Conservation (phyloP, 2,329 filamentous ascomycete genomes). For the Ascochyta viciae-villosae region DNA sequence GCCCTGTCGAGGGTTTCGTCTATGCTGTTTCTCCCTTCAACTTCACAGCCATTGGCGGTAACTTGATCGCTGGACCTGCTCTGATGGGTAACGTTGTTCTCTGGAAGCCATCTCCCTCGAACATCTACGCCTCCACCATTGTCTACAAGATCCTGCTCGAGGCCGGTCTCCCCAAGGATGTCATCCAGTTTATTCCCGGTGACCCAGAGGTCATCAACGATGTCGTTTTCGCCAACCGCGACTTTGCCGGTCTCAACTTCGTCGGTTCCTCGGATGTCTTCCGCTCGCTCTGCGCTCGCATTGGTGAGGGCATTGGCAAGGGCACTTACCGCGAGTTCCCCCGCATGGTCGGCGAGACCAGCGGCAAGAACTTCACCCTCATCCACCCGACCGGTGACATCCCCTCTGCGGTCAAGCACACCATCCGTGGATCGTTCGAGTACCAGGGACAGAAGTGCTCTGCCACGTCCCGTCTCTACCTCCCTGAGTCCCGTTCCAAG, state of each 20-base stretch:
- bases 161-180: constrained; percentile 83
- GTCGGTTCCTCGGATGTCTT: constrained; percentile 91
- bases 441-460: constrained; percentile 92
- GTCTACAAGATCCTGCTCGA: constrained; percentile 90
- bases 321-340: constrained; percentile 83
- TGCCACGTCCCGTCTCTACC: constrained; percentile 79
- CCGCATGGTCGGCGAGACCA: constrained; percentile 85
- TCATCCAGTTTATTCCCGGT: constrained; percentile 91
- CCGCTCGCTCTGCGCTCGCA: constrained; percentile 83
- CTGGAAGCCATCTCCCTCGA: constrained; percentile 90
- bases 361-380: constrained; percentile 91
- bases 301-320: constrained; percentile 79
- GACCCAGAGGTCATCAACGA: constrained; percentile 83
- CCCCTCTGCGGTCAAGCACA: constrained; percentile 78
- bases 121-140: constrained; percentile 85
- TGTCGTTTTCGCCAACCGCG: constrained; percentile 73
- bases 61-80: constrained; percentile 80
- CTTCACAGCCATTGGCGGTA: constrained; percentile 92
- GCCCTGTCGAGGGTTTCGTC: constrained; percentile 90
- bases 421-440: constrained; percentile 83
- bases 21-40: constrained; percentile 95
- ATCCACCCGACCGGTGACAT: constrained; percentile 78
- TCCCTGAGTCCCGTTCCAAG: constrained; percentile 75
- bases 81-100: constrained; percentile 91
- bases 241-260: constrained; percentile 91